A percentile compares a stretch with the other conserved stretches of the same genome.
Evolutionary conservation across 176 grass and related monocot species (phyloP).

Genomic region (Coix lacrymajobi): DNA sequence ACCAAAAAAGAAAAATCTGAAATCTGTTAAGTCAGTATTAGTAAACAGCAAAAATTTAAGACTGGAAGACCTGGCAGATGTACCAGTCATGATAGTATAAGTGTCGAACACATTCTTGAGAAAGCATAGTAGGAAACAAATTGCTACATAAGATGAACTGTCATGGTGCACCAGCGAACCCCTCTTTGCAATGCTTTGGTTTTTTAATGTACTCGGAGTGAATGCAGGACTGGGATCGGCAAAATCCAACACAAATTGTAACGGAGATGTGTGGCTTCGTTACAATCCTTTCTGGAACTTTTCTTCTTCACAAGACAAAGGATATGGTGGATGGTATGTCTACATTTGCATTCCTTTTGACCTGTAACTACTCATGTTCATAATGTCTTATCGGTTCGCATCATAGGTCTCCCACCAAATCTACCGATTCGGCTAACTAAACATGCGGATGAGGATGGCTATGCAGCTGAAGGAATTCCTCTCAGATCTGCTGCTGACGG

Average conservation of each 20-base stretch:
- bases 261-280: constrained; percentile 97
- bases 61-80: neutral
- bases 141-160: neutral
- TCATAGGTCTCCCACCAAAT: constrained; percentile 43
- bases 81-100: neutral
- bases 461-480: constrained; percentile 63
- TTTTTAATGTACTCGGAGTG: constrained; percentile 6
- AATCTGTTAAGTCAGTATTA: neutral
- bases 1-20: neutral
- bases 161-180: neutral
- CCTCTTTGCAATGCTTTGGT: neutral
- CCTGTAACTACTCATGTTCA: neutral
- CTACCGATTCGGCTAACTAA: constrained; percentile 55
- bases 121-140: neutral
- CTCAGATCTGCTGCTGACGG: constrained; percentile 67
- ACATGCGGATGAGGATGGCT: constrained; percentile 59
- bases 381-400: constrained; percentile 12
- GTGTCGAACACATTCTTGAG: neutral
- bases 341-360: neutral
- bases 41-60: neutral
- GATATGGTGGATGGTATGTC: constrained; percentile 81
- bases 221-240: constrained; percentile 93
- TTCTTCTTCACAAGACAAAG: constrained; percentile 99
- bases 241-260: constrained; percentile 86
- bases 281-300: constrained; percentile 96